These are phyloP conservation scores for Hygrophila difformis DNA, from an alignment of 257 asterid species.

Conservation along the genomic window DNA sequence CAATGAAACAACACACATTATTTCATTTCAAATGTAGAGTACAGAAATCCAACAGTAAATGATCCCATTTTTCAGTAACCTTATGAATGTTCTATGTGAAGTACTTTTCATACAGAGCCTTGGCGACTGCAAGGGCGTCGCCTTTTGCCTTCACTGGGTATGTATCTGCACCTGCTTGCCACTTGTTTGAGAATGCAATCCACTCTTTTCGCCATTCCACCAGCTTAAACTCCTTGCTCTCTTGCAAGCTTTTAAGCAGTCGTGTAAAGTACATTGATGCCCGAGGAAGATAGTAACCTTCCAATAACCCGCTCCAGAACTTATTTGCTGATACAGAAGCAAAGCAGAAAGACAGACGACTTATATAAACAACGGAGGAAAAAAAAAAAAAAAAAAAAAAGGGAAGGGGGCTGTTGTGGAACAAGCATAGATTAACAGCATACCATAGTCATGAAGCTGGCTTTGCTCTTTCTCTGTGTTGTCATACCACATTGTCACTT, in stretches of 20 bases:
- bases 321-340: constrained; percentile 64
- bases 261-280: constrained; percentile 69
- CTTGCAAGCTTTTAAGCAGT: constrained; percentile 45
- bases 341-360: constrained; percentile 5
- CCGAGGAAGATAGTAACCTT: constrained; percentile 77
- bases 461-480: constrained; percentile 53
- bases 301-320: constrained; percentile 83
- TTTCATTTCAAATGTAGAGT: too few species aligned
- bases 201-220: constrained; percentile 82
- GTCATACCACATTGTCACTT: constrained; percentile 97
- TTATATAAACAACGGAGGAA: neutral
- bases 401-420: too few species aligned
- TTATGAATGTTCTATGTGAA: constrained; percentile 26
- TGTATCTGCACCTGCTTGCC: constrained; percentile 59
- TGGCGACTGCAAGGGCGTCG: constrained; percentile 56
- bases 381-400: too few species aligned
- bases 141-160: constrained; percentile 73
- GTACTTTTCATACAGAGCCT: constrained; percentile 42
- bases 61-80: neutral
- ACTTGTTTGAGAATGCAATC: constrained; percentile 74
- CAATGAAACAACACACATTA: too few species aligned
- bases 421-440: too few species aligned
- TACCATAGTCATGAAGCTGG: constrained; percentile 91
- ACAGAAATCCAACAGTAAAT: too few species aligned
- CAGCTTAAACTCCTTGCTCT: constrained; percentile 43